A percentile compares a stretch with the other conserved stretches of the same genome.
Conservation (phyloP, 805 yeast genomes). For the Tetrapisispora nanseiensis region DNA sequence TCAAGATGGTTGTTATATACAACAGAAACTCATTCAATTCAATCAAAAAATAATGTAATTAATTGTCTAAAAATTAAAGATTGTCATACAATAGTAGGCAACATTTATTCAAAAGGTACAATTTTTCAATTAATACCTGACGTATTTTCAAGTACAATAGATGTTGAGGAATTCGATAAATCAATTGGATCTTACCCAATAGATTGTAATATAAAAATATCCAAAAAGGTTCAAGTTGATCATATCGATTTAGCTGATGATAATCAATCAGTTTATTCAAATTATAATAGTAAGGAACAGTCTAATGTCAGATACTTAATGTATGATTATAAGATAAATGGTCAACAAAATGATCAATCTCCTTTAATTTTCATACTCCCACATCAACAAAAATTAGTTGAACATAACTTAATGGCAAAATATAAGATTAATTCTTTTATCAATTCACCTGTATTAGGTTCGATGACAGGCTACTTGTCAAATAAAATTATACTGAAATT, state of each 20-base stretch:
- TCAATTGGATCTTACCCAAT: slow-evolving; percentile 55
- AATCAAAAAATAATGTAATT: neutral
- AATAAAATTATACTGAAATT: slow-evolving; percentile 18
- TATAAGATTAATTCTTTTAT: slow-evolving; percentile 14
- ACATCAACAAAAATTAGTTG: slow-evolving; percentile 43
- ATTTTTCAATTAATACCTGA: slow-evolving; percentile 3
- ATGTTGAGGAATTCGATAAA: slow-evolving; percentile 34
- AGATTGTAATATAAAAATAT: slow-evolving; percentile 24
- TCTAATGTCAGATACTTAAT: neutral
- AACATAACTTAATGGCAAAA: neutral
- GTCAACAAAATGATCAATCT: slow-evolving; percentile 36
- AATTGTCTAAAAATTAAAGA: neutral
- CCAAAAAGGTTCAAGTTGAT: neutral
- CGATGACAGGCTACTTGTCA: slow-evolving; percentile 36
- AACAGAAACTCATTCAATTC: slow-evolving; percentile 11
- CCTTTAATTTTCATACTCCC: slow-evolving; percentile 52
- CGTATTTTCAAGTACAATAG: neutral
- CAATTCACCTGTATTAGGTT: slow-evolving; percentile 41
- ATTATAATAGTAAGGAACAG: neutral
- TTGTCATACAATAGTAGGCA: neutral
- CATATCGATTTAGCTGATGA: neutral
- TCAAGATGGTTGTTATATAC: slow-evolving; percentile 56
- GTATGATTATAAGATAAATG: slow-evolving; percentile 35
- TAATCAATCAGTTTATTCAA: neutral
- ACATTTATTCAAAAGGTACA: slow-evolving; percentile 1